Evolutionary conservation across 495 filamentous ascomycete species (phyloP).

Genomic region (Penicillium daleae): DNA sequence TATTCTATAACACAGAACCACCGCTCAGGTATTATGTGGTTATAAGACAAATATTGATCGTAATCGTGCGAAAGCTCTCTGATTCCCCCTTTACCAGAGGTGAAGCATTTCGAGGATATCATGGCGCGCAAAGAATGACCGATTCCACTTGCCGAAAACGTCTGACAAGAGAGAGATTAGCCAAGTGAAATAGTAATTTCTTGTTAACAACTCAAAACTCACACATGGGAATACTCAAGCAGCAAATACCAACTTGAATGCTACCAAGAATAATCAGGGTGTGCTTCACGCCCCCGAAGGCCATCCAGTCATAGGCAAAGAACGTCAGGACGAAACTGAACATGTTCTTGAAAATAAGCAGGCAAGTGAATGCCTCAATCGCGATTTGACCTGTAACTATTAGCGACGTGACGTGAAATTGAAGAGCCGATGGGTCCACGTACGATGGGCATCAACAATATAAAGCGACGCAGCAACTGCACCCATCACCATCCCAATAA

Average conservation of each 20-base stretch:
- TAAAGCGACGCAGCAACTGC: conserved; percentile 87
- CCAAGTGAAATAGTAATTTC: neutral
- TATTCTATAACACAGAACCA: neutral
- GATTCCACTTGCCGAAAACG: conserved; percentile 78
- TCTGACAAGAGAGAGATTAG: conserved; percentile 49
- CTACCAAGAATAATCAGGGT: conserved; percentile 74
- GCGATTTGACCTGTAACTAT: conserved; percentile 67
- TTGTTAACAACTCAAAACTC: conserved; percentile 40
- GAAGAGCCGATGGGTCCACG: conserved; percentile 26
- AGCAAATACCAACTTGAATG: conserved; percentile 75
- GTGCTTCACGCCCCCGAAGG: conserved; percentile 56
- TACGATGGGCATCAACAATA: conserved; percentile 91
- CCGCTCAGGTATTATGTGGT: neutral
- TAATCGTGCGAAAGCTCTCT: neutral
- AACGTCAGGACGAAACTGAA: conserved; percentile 88
- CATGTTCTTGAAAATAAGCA: conserved; percentile 91
- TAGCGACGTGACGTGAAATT: conserved; percentile 9
- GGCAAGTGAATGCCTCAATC: conserved; percentile 87
- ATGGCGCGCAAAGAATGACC: conserved; percentile 70
- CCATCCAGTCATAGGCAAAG: conserved; percentile 80
- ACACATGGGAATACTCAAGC: conserved; percentile 80
- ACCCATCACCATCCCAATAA: conserved; percentile 88
- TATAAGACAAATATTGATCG: neutral
- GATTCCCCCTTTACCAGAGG: conserved; percentile 36
- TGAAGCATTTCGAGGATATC: conserved; percentile 65